Conservation (phyloP, 1,284 basidiomycete species). For the Trichosporon asahii region DNA sequence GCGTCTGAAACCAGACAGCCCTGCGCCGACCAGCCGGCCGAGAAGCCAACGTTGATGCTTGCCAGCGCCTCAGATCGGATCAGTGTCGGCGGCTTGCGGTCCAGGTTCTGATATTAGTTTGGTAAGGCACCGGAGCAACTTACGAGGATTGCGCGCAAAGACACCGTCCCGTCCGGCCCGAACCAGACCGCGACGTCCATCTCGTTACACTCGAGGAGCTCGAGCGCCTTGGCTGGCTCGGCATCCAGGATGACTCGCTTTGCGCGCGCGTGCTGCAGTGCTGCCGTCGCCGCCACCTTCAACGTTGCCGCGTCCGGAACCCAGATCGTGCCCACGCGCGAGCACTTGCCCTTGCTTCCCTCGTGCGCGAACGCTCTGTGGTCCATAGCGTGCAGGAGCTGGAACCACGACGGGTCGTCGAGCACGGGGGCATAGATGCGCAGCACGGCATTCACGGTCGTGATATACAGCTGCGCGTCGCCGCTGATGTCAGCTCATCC, state of each 20-base stretch:
- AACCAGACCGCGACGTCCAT: constrained; percentile 76
- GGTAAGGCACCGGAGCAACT: constrained; percentile 38
- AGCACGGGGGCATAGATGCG: constrained; percentile 83
- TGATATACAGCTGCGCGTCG: constrained; percentile 45
- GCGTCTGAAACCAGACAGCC: constrained; percentile 57
- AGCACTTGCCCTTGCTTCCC: constrained; percentile 22
- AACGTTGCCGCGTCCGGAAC: constrained; percentile 35
- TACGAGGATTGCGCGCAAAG: constrained; percentile 70
- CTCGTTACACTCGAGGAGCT: constrained; percentile 57
- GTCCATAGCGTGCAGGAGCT: constrained; percentile 66
- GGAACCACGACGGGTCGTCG: constrained; percentile 77
- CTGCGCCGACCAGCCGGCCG: constrained; percentile 53
- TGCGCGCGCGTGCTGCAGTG: constrained; percentile 45
- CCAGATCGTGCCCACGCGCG: constrained; percentile 33
- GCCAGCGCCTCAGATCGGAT: constrained; percentile 71
- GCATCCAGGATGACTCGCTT: constrained; percentile 35
- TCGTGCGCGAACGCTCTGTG: constrained; percentile 56
- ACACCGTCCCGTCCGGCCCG: constrained; percentile 65
- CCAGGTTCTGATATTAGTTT: constrained; percentile 64
- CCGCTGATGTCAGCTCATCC: constrained; percentile 26
- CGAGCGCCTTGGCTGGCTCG: constrained; percentile 29
- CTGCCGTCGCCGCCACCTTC: constrained; percentile 22
- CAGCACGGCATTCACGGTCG: constrained; percentile 51
- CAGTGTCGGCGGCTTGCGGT: constrained; percentile 80
- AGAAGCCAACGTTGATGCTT: constrained; percentile 51